Evolutionary conservation across 257 asterid genomes (phyloP), one percentile per base, ranked within the genome.

Genomic region (Haberlea rhodopensis): DNA sequence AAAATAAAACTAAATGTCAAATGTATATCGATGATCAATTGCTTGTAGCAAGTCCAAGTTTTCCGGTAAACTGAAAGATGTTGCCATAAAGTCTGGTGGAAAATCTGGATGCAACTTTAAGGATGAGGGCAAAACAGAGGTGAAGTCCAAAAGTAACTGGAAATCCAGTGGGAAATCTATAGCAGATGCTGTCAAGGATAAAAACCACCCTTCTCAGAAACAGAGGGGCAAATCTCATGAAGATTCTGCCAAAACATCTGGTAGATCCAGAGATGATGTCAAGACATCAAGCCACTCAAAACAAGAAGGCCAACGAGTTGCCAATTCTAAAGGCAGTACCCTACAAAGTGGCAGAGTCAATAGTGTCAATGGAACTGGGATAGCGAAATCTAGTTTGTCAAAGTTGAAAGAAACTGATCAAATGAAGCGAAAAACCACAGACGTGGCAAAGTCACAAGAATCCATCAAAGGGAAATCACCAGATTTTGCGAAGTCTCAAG

Each of bases 301-400:
- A 73, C 84, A 80, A 57, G 89, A 75, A 57, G 67, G 75, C 65
- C 74, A 64, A 18, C 68, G 63, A 73, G 25, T 76, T 20, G 76
- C 78, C 60, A 86, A 82, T 76, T 75, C 91, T 46, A 85, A 74
- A 73, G 83, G 82, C 37, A 87, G 74, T 70, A 67, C 80, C 45
- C 68, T 78, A 25, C 82, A 65, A 56, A 74, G 79, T 63, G 82
- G 81, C 23, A 72, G 68, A 64, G 62, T 77, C 26, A 55, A 53
- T 16, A 55, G 78, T 69, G 76, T 72, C 24, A 72, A 78, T 72
- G 86, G 77, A 61, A 10, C 72, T 5, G 66, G 65, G 46, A 70
- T 71, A 77, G 23, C 73, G 19, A 85, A 85, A 70, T 69, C 85
- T 48, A 72, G 84, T 65, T 67, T 79, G 32, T 74, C 95, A 10